A percentile compares a stretch with the other conserved stretches of the same genome.
Evolutionary conservation across 2,329 filamentous ascomycete genomes (phyloP).

Genomic region (Aspergillus aculeatinus): DNA sequence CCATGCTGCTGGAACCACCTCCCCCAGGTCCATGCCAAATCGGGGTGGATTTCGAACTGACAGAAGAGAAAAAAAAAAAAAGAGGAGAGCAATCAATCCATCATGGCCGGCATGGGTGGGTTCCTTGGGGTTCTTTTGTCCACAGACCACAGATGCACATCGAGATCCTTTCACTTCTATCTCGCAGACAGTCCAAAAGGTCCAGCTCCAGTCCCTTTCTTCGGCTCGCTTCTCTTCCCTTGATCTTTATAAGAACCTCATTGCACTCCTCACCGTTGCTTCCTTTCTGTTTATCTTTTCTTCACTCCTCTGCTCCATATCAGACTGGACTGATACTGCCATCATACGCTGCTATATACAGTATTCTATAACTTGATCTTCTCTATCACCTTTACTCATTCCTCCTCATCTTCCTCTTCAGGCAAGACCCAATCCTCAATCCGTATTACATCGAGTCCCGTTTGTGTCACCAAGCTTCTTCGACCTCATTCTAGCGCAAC

Average conservation of each 20-base stretch:
- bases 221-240: neutral
- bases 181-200: constrained; percentile 13
- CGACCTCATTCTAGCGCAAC: constrained; percentile 8
- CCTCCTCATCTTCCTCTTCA: neutral
- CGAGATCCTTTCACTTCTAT: constrained; percentile 14
- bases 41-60: constrained; percentile 9
- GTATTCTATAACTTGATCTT: neutral
- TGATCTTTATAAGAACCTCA: constrained; percentile 18
- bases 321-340: neutral
- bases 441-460: constrained; percentile 3
- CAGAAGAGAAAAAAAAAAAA: constrained; percentile 4
- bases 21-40: constrained; percentile 11
- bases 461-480: constrained; percentile 21
- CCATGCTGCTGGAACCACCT: constrained; percentile 21
- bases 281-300: constrained; percentile 6
- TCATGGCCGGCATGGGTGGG: neutral
- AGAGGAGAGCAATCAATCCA: constrained; percentile 4
- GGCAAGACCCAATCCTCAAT: neutral
- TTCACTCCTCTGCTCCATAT: constrained; percentile 4
- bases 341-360: neutral
- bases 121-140: constrained; percentile 15
- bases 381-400: neutral
- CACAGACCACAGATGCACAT: constrained; percentile 14
- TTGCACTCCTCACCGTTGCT: constrained; percentile 13
- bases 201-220: constrained; percentile 4